phyloP scores from a whole-genome alignment of 2,329 filamentous ascomycete species.

The Ophiostoma ulmi region DNA sequence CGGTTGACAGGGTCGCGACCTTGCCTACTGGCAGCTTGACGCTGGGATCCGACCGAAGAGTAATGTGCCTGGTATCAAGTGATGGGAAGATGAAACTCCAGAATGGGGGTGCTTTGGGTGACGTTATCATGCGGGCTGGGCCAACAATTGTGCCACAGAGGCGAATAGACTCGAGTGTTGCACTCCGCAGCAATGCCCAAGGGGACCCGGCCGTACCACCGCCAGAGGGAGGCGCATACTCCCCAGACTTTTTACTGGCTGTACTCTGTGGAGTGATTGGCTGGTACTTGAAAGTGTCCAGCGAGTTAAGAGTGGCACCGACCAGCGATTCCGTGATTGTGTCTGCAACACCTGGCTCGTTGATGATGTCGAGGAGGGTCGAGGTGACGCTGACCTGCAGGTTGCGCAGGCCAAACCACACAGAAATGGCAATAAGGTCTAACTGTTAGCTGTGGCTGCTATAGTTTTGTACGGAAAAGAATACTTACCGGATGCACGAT shows the following conservation, averaged over 20 bases:
- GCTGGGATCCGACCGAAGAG: not conserved
- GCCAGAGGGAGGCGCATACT: not conserved
- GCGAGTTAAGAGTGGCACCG: not conserved
- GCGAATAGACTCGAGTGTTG: conserved; percentile 22
- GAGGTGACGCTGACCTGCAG: conserved; percentile 22
- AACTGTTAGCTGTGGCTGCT: not conserved
- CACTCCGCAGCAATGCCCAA: conserved; percentile 21
- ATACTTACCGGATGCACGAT: conserved; percentile 12
- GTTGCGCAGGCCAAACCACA: conserved; percentile 24
- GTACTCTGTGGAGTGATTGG: not conserved
- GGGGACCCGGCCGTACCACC: conserved; percentile 18
- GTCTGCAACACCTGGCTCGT: conserved; percentile 21
- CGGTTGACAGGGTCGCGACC: not conserved
- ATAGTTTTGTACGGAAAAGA: not conserved
- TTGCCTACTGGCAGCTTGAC: not conserved
- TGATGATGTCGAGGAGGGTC: conserved; percentile 23
- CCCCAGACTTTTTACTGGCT: not conserved
- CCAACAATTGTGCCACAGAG: conserved; percentile 20
- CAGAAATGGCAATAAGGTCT: conserved; percentile 19
- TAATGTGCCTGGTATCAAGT: not conserved
- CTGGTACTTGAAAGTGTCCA: not conserved
- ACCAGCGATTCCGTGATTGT: conserved; percentile 10
- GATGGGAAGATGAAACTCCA: not conserved
- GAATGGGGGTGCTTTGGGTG: not conserved
- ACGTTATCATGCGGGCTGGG: conserved; percentile 2